phyloP scores from a whole-genome alignment of 805 yeast species.

The Candida maesae region DNA sequence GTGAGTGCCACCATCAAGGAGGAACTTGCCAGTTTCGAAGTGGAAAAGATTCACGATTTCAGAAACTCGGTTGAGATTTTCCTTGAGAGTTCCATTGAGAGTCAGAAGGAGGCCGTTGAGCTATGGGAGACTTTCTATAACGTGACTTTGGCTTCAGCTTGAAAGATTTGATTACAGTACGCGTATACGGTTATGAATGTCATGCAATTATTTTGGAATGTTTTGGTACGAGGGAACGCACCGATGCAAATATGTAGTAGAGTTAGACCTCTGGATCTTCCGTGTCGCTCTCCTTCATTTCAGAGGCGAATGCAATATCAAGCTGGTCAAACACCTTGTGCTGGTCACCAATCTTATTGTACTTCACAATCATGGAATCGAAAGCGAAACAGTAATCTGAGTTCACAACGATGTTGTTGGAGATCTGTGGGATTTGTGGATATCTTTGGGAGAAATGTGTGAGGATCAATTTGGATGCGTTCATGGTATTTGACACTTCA shows the following conservation, averaged over 20 bases:
- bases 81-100: conserved; percentile 84
- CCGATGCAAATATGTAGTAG: not conserved
- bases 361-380: conserved; percentile 57
- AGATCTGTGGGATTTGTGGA: conserved; percentile 48
- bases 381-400: conserved; percentile 51
- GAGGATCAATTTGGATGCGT: conserved; percentile 62
- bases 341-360: conserved; percentile 41
- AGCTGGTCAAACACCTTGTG: conserved; percentile 26
- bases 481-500: conserved; percentile 64
- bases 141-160: conserved; percentile 27
- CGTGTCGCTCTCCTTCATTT: conserved; percentile 24
- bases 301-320: conserved; percentile 29
- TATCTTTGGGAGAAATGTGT: conserved; percentile 95
- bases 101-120: conserved; percentile 88
- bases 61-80: conserved; percentile 86
- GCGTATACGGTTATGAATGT: conserved; percentile 2
- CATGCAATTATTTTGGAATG: conserved; percentile 1
- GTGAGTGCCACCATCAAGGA: conserved; percentile 61
- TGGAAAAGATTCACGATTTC: conserved; percentile 76
- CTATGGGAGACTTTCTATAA: conserved; percentile 88
- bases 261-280: conserved; percentile 4
- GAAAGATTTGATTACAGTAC: not conserved
- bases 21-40: conserved; percentile 67
- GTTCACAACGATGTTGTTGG: conserved; percentile 26
- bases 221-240: too few species aligned